phyloP scores from a whole-genome alignment of 2,329 filamentous ascomycete genomes.

The Fusarium vanettenii region DNA sequence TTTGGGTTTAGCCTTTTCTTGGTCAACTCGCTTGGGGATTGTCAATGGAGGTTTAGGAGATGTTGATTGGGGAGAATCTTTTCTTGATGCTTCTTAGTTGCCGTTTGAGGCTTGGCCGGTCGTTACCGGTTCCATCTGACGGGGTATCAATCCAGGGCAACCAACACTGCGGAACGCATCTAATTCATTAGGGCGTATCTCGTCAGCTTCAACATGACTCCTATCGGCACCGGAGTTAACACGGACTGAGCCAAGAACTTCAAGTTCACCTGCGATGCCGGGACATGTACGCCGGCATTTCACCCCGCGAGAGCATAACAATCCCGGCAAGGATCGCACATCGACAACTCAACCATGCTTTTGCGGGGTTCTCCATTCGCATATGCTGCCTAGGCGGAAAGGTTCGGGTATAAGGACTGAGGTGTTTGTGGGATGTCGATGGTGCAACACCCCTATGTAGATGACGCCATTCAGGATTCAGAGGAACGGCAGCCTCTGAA shows the following conservation, averaged over 20 bases:
- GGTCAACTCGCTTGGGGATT: background rate
- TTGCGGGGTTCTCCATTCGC: constrained; percentile 5
- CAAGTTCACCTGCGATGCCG: background rate
- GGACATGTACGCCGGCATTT: background rate
- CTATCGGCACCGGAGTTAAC: background rate
- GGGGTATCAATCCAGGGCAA: background rate
- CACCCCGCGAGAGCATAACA: background rate
- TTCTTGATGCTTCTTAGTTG: background rate
- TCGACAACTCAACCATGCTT: background rate
- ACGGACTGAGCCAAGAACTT: background rate
- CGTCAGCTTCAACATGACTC: background rate
- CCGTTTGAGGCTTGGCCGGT: background rate
- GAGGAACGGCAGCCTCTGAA: constrained; percentile 5
- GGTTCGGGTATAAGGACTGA: constrained; percentile 1
- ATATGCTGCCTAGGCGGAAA: background rate
- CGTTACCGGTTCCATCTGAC: background rate
- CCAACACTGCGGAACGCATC: background rate
- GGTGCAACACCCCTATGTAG: constrained; percentile 35
- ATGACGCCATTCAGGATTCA: constrained; percentile 37
- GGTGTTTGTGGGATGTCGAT: constrained; percentile 25
- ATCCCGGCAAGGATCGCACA: background rate
- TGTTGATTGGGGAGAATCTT: constrained; percentile 3
- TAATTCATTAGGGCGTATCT: background rate
- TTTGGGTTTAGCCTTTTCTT: background rate
- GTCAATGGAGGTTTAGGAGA: background rate